These are phyloP conservation scores for Phytophthora cactorum DNA, from an alignment of 352 stramenopile species.

Conservation along the genomic window DNA sequence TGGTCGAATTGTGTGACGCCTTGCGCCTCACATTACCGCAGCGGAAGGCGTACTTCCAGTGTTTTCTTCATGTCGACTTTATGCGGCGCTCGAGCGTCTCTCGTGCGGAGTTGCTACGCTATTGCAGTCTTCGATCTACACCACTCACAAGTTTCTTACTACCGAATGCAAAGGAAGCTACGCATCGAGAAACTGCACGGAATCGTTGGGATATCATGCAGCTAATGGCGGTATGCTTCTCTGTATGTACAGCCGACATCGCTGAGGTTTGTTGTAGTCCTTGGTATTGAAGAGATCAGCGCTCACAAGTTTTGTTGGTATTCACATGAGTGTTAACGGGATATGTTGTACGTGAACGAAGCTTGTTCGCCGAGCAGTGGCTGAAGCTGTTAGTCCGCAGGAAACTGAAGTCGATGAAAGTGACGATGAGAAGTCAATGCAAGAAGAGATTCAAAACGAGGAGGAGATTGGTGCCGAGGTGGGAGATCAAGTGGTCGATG, in stretches of 20 bases:
- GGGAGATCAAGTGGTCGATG: constrained; percentile 1
- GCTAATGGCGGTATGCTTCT: constrained; percentile 58
- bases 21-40: constrained; percentile 56
- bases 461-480: not conserved
- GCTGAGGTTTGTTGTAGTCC: constrained; percentile 26
- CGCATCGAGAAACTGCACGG: constrained; percentile 41
- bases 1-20: constrained; percentile 62
- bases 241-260: constrained; percentile 57
- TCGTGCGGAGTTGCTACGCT: constrained; percentile 58
- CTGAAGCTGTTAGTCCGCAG: constrained; percentile 13
- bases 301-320: not conserved
- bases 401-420: constrained; percentile 12
- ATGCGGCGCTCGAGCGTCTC: constrained; percentile 60
- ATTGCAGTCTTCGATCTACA: constrained; percentile 53
- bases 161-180: constrained; percentile 31
- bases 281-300: not conserved
- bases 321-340: not conserved
- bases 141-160: constrained; percentile 45
- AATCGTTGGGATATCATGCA: constrained; percentile 71
- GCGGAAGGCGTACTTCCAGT: constrained; percentile 67
- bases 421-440: constrained; percentile 7
- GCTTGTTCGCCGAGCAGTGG: constrained; percentile 35
- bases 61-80: constrained; percentile 67
- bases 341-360: constrained; percentile 3
- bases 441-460: constrained; percentile 9